Evolutionary conservation across 305 asterid genomes (phyloP).

Genomic region (Solanum hybrid): DNA sequence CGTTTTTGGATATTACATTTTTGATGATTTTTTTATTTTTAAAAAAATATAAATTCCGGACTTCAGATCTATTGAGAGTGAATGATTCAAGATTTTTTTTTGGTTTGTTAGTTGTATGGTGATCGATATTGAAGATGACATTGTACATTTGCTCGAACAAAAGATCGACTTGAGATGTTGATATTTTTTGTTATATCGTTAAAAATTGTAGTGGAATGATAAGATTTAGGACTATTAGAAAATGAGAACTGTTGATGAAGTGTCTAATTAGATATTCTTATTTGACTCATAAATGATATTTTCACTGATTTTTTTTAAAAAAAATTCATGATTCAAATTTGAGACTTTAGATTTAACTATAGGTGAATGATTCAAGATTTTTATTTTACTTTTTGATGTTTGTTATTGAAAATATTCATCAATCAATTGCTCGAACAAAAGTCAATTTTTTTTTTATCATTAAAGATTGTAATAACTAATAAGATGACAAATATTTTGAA

Average conservation of each 20-base stretch:
- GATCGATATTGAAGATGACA: neutral
- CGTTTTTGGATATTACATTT: neutral
- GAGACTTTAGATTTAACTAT: neutral
- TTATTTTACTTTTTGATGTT: neutral
- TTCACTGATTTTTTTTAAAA: neutral
- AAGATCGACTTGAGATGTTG: neutral
- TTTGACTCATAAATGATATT: neutral
- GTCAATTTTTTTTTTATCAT: neutral
- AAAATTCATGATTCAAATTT: neutral
- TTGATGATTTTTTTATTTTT: neutral
- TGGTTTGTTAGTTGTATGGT: neutral
- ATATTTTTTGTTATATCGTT: neutral
- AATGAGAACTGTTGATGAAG: neutral
- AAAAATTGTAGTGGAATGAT: neutral
- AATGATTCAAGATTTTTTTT: neutral
- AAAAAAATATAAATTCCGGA: neutral
- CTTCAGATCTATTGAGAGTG: neutral
- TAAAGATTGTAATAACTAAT: neutral
- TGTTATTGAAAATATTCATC: neutral
- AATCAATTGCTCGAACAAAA: neutral
- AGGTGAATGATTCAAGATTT: neutral
- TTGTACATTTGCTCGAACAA: neutral
- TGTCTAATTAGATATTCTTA: neutral
- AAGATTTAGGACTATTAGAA: neutral
- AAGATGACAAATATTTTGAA: neutral